phyloP scores from a whole-genome alignment of 169 alveolate species.

The Amoebophrya sp. region DNA sequence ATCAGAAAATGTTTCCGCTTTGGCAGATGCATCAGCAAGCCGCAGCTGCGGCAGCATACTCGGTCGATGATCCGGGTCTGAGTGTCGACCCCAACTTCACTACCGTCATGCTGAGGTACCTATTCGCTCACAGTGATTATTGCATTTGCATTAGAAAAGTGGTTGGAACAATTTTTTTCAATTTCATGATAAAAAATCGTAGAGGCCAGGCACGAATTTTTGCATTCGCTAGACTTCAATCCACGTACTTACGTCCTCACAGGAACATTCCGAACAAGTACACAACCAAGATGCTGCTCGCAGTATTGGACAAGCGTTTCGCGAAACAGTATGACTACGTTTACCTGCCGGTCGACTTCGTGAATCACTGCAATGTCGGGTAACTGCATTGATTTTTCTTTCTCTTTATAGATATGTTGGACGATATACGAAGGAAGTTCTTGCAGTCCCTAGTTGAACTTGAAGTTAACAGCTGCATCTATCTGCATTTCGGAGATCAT shows the following conservation, averaged over 20 bases:
- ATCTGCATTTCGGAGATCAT: too few species aligned
- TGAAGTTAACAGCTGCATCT: too few species aligned
- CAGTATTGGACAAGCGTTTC: neutral
- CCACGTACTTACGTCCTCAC: neutral
- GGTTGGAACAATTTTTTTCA: neutral
- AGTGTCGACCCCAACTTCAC: neutral
- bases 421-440: too few species aligned
- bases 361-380: conserved; percentile 20
- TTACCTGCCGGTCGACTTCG: conserved; percentile 12
- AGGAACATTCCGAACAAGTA: conserved; percentile 21
- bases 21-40: conserved; percentile 6
- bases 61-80: neutral
- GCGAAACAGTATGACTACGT: conserved; percentile 19
- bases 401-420: too few species aligned
- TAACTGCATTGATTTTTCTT: too few species aligned
- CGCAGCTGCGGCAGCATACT: neutral
- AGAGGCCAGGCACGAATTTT: too few species aligned
- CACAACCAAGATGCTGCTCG: conserved; percentile 7
- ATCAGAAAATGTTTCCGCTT: neutral
- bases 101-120: neutral
- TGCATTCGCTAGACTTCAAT: too few species aligned
- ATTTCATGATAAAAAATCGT: neutral
- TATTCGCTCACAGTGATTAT: neutral
- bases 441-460: too few species aligned
- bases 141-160: neutral